A percentile compares a stretch with the other conserved stretches of the same genome.
phyloP scores from a whole-genome alignment of 768 basidiomycete species.

The Trametes sanguinea region DNA sequence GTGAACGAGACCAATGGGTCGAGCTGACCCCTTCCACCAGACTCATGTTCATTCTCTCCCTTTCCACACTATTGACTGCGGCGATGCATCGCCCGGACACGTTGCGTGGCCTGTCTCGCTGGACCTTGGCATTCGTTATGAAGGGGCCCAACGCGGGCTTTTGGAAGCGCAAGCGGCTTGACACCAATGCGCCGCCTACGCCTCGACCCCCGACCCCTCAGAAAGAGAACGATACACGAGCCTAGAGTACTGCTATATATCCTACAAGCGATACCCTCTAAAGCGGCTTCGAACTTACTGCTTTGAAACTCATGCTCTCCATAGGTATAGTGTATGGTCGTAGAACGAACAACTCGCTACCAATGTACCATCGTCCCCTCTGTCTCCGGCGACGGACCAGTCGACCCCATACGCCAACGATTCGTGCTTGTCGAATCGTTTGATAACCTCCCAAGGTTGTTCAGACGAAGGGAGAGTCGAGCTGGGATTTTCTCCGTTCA shows the following conservation, averaged over 20 bases:
- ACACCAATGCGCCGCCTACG: slow-evolving; percentile 15
- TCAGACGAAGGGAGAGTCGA: neutral
- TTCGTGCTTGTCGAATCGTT: slow-evolving; percentile 71
- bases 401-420: slow-evolving; percentile 92
- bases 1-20: neutral
- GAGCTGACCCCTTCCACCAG: slow-evolving; percentile 36
- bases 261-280: neutral
- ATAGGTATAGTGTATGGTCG: slow-evolving; percentile 81
- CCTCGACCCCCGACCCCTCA: slow-evolving; percentile 7
- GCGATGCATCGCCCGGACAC: slow-evolving; percentile 62
- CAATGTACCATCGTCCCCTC: slow-evolving; percentile 42
- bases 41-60: slow-evolving; percentile 58
- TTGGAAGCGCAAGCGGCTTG: slow-evolving; percentile 43
- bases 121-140: slow-evolving; percentile 67
- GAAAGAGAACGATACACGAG: neutral
- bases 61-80: slow-evolving; percentile 65
- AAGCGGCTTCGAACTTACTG: neutral
- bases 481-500: slow-evolving; percentile 9
- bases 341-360: slow-evolving; percentile 96
- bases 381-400: slow-evolving; percentile 62
- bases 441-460: slow-evolving; percentile 43
- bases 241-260: neutral
- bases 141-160: slow-evolving; percentile 59
- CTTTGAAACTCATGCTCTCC: slow-evolving; percentile 54
- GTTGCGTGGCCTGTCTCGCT: slow-evolving; percentile 72